Evolutionary conservation across 2,329 filamentous ascomycete species (phyloP), one percentile per base, ranked within the genome.

Genomic region (Mycogone perniciosa): DNA sequence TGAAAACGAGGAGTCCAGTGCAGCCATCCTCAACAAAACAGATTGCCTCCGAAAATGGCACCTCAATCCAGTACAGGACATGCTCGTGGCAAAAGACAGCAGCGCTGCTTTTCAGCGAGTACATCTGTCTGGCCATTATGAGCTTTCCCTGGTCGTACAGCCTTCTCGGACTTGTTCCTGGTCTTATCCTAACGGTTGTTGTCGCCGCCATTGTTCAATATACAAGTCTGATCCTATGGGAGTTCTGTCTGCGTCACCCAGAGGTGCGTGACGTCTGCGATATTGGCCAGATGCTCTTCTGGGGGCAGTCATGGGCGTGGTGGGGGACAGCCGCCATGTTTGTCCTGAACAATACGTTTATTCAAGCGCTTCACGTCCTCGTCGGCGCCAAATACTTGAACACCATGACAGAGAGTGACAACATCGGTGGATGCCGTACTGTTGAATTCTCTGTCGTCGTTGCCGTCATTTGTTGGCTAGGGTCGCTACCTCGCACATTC

Each of bases 31-130:
- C n/a, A 65, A 70, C 56, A 76, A 76, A 75, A 69, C 90, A 95
- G 71, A 80, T 92, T 56, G 88, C 85, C 48, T 65, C 87, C 55
- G 91, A 96, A 67, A 78, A 82, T 30, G 84, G 82, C 46, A 84
- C 87, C 67, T 82, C 84, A 8, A 96, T 96, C 68, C 85, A 95
- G 71, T 96, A 96, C 67, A 80, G 91, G 54, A 95, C 90, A 37
- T 96, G 91, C 71, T 91, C 85, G 59, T 96, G 91, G 91, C 86
- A 88, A 64, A 96, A 96, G 86, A 96, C 91, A 48, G 89, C 91
- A 0, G 89, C 86, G 1, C 68, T 96, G 59, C 81, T 96, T 46
- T 96, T 96, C 71, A 93, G 89, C 46, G 91, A 96, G 74, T 96
- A 96, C 67, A 96, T 96, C 53, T 95, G 89, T 66, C 72, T 96